phyloP scores from a whole-genome alignment of 345 rosid species.

The Eucalyptus pauciflora region DNA sequence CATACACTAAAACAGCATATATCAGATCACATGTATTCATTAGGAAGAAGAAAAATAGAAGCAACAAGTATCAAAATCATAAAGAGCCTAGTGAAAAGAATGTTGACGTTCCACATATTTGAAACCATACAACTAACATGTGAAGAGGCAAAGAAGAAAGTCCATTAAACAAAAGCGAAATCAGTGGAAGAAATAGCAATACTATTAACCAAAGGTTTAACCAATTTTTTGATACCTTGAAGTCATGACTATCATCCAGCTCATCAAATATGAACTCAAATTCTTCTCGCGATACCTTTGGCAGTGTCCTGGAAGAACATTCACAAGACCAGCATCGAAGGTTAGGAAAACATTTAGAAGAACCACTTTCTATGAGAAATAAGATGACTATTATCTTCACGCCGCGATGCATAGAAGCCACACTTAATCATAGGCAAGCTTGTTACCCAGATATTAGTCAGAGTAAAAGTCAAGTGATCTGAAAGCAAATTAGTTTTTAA shows the following conservation, averaged over 20 bases:
- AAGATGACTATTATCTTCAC: not conserved
- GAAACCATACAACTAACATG: not conserved
- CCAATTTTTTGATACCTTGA: constrained; percentile 47
- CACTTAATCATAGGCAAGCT: not conserved
- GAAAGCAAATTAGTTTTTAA: not conserved
- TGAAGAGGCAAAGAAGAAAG: not conserved
- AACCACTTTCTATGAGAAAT: not conserved
- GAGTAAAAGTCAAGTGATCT: not conserved
- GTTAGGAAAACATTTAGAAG: not conserved
- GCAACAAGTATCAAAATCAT: not conserved
- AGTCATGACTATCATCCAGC: constrained; percentile 87
- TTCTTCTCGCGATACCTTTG: constrained; percentile 77
- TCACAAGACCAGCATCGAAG: not conserved
- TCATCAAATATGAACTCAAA: constrained; percentile 83
- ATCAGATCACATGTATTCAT: not conserved
- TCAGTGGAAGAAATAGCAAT: not conserved
- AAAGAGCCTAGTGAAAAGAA: not conserved
- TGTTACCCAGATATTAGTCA: not conserved
- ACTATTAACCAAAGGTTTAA: not conserved
- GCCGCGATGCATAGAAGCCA: not conserved
- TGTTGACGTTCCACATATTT: not conserved
- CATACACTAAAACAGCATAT: not conserved
- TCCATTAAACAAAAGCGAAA: not conserved
- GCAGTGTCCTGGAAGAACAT: constrained; percentile 50
- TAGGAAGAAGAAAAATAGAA: not conserved